Evolutionary conservation across 352 stramenopile genomes (phyloP), one percentile per base, ranked within the genome.

Genomic region (Phytophthora idaei): DNA sequence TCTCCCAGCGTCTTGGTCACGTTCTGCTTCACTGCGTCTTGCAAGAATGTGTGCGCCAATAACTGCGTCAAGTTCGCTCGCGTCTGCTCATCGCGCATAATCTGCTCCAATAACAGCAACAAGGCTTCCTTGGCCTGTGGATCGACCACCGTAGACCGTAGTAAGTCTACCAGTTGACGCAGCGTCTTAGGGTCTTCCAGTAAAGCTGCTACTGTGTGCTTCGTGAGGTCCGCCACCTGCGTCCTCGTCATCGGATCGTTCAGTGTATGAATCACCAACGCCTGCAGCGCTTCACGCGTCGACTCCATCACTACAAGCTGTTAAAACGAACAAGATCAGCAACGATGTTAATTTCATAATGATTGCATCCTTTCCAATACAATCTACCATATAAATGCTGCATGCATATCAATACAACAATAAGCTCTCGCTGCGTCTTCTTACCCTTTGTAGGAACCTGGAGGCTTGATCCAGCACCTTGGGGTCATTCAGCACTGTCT

Each of bases 401-500:
- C 64, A 71, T 65, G 73, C 69, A 67, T 67, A 48, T 64, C 63
- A 61, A 42, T 44, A 71, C 69, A 62, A 34, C 11, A 21, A 21
- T 49, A 10, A 11, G 41, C 2, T 1, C 29, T 60, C 46, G 8
- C 10, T 56, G 29, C 28, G 9, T 15, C 5, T 34, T 15, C 45
- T 45, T 60, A 94, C 84, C 34, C 83, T 69, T 48, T 93, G 81
- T 58, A 95, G 61, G 58, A 95, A 95, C 31, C 71, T 68, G 10
- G 83, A 89, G 15, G 87, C 85, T 71, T 95, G 87, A 54, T 92
- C 73, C 29, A 95, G 75, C 52, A 95, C 87, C 46, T 95, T 90
- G 17, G 85, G 78, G 68, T 95, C 87, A 55, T 93, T 93, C 12
- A 95, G 74, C 68, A 95, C 85, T 6, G 87, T 95, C 69, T 95